These are phyloP conservation scores for Sisymbrium altissimum DNA, from an alignment of 345 rosid species.

Conservation along the genomic window DNA sequence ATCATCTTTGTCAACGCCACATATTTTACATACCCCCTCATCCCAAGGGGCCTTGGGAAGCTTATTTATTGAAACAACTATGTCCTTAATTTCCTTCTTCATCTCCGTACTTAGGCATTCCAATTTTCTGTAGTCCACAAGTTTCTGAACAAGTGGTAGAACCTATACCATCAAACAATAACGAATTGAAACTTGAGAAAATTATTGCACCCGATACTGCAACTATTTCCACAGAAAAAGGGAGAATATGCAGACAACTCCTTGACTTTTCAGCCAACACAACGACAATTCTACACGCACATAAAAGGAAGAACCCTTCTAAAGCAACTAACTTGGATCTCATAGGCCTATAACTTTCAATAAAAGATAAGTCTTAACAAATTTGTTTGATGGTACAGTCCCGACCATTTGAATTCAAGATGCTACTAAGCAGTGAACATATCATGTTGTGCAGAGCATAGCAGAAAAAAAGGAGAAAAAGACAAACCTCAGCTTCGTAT, in stretches of 20 bases:
- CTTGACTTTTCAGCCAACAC: slow-evolving; percentile 6
- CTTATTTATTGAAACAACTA: slow-evolving; percentile 58
- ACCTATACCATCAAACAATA: slow-evolving; percentile 55
- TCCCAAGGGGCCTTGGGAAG: slow-evolving; percentile 99
- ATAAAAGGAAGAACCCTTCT: slow-evolving; percentile 2
- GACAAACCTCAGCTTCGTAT: slow-evolving; percentile 74
- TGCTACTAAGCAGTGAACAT: slow-evolving; percentile 2
- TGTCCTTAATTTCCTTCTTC: slow-evolving; percentile 62
- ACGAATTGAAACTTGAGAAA: slow-evolving; percentile 12
- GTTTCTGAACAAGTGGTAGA: slow-evolving; percentile 56
- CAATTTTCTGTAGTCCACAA: slow-evolving; percentile 51
- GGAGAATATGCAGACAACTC: slow-evolving; percentile 5
- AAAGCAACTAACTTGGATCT: slow-evolving; percentile 17
- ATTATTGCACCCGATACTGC: slow-evolving; percentile 10
- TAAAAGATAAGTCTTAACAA: neutral
- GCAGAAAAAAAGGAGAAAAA: slow-evolving; percentile 13
- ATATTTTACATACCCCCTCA: slow-evolving; percentile 97
- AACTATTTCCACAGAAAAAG: slow-evolving; percentile 1
- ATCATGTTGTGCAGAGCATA: slow-evolving; percentile 4
- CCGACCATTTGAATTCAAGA: slow-evolving; percentile 11
- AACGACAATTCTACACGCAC: neutral
- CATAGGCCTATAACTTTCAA: slow-evolving; percentile 15
- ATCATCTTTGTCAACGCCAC: slow-evolving; percentile 97
- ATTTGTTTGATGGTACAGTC: neutral
- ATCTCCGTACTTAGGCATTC: slow-evolving; percentile 58